These are phyloP conservation scores for Fagopyrum tataricum DNA, from an alignment of 148 eudicot species.

Conservation along the genomic window DNA sequence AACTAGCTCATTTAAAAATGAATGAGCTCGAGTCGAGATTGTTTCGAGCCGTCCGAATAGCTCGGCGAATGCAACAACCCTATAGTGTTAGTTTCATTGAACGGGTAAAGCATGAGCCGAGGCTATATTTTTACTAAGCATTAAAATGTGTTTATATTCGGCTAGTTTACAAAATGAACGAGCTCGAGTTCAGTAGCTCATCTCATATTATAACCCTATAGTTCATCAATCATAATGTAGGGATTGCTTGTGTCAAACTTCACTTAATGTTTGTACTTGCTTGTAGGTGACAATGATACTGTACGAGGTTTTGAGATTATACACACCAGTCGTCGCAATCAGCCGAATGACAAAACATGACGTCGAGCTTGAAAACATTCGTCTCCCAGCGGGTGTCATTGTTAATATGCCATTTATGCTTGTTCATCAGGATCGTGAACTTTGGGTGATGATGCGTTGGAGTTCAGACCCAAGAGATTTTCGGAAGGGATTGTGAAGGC, in stretches of 20 bases:
- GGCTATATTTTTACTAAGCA: neutral
- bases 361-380: neutral
- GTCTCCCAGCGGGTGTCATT: neutral
- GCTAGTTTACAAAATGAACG: neutral
- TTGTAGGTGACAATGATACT: neutral
- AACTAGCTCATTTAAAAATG: neutral
- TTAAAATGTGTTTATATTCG: too few relatives aligned
- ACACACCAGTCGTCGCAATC: neutral
- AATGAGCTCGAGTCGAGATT: neutral
- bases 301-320: too few relatives aligned
- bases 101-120: neutral
- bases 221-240: too few relatives aligned
- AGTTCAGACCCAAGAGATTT: slow-evolving; percentile 8
- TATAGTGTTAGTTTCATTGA: too few relatives aligned
- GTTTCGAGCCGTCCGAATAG: neutral
- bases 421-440: slow-evolving; percentile 26
- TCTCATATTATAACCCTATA: neutral
- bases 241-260: neutral
- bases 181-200: neutral
- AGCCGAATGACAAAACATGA: neutral
- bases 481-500: slow-evolving; percentile 1
- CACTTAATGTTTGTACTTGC: neutral
- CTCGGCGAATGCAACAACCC: too few relatives aligned
- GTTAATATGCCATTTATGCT: neutral
- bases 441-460: slow-evolving; percentile 15